Evolutionary conservation across 177 flowering plant genomes (phyloP).

Genomic region (Vitis hybrid): DNA sequence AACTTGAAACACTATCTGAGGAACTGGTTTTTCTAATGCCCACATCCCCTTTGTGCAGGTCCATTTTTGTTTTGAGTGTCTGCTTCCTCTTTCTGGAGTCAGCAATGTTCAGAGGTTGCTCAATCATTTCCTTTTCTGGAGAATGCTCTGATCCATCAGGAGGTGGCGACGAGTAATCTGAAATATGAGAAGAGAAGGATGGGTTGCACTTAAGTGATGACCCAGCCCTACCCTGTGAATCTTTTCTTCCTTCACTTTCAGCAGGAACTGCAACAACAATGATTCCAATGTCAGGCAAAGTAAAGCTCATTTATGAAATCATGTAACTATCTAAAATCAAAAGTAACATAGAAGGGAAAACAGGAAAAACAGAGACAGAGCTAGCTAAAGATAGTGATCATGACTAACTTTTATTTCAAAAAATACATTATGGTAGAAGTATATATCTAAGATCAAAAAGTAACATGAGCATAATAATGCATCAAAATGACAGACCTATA

Average conservation of each 20-base stretch:
- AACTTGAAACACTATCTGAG: conserved; percentile 36
- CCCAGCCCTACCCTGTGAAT: conserved; percentile 9
- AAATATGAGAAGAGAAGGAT: conserved; percentile 32
- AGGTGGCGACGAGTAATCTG: conserved; percentile 21
- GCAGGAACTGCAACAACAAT: conserved; percentile 4
- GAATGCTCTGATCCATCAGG: conserved; percentile 10
- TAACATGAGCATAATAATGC: too few species aligned
- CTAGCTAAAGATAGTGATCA: too few species aligned
- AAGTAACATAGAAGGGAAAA: background rate
- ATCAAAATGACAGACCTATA: too few species aligned
- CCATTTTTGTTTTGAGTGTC: background rate
- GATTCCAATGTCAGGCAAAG: background rate
- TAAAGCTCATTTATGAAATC: background rate
- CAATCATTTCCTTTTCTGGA: conserved; percentile 6
- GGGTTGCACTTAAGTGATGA: conserved; percentile 8
- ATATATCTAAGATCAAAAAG: too few species aligned
- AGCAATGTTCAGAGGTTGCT: conserved; percentile 10
- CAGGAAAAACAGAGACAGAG: too few species aligned
- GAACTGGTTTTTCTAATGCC: conserved; percentile 20
- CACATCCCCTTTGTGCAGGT: conserved; percentile 11
- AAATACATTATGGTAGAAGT: too few species aligned
- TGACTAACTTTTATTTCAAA: too few species aligned
- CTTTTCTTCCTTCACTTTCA: conserved; percentile 15
- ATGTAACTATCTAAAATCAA: background rate
- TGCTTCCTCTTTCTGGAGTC: conserved; percentile 3